These are phyloP conservation scores for Alternaria ethzedia DNA, from an alignment of 2,329 filamentous ascomycete genomes.

Conservation along the genomic window DNA sequence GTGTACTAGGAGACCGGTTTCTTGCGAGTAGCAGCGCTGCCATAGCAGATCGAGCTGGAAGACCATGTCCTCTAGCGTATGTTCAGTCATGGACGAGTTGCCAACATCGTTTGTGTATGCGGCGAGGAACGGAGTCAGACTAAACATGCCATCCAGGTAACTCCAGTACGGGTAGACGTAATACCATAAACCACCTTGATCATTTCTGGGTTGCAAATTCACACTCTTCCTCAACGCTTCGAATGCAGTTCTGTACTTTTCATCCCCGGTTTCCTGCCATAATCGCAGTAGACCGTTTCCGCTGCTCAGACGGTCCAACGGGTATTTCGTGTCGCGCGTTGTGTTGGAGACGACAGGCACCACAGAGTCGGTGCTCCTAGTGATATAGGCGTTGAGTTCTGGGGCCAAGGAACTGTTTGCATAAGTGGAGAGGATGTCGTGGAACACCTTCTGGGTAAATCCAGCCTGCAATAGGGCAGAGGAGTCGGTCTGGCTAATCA, in stretches of 20 bases:
- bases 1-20: slow-evolving; percentile 58
- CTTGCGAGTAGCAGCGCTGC: slow-evolving; percentile 49
- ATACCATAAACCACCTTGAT: slow-evolving; percentile 44
- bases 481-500: slow-evolving; percentile 19
- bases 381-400: slow-evolving; percentile 14
- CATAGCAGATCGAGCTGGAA: slow-evolving; percentile 51
- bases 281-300: slow-evolving; percentile 34
- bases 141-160: slow-evolving; percentile 63
- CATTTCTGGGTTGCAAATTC: slow-evolving; percentile 35
- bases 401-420: neutral
- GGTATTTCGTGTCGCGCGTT: slow-evolving; percentile 24
- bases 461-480: slow-evolving; percentile 40
- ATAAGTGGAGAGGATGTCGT: slow-evolving; percentile 19
- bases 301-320: slow-evolving; percentile 41
- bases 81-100: neutral
- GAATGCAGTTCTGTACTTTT: slow-evolving; percentile 15
- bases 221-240: slow-evolving; percentile 31
- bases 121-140: slow-evolving; percentile 54
- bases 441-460: slow-evolving; percentile 43
- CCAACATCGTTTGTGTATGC: slow-evolving; percentile 19
- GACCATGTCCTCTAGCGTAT: slow-evolving; percentile 19
- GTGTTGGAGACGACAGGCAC: slow-evolving; percentile 20
- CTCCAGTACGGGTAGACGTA: slow-evolving; percentile 59
- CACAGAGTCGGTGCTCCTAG: slow-evolving; percentile 26
- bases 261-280: slow-evolving; percentile 17